These are phyloP conservation scores for Coemansia sp. DNA, from an alignment of 192 early-diverging fungal genomes.

Conservation along the genomic window DNA sequence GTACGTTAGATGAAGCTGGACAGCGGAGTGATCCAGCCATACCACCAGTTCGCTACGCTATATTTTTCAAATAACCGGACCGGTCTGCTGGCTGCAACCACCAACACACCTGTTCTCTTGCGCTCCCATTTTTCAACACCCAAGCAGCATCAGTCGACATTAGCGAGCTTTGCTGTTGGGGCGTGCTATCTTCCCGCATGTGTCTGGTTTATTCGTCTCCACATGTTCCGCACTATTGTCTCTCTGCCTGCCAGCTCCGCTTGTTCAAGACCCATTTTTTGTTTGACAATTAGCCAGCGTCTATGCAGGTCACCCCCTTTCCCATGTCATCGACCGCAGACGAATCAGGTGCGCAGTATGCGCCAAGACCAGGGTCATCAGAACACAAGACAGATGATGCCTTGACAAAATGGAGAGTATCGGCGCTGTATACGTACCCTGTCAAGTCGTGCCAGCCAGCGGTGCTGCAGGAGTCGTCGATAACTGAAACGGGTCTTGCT, in stretches of 20 bases:
- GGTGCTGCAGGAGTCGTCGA: slow-evolving; percentile 3
- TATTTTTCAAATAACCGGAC: too few relatives aligned
- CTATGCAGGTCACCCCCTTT: background rate
- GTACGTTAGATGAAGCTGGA: too few relatives aligned
- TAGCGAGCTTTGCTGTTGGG: too few relatives aligned
- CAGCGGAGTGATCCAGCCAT: too few relatives aligned
- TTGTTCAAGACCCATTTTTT: slow-evolving; percentile 1
- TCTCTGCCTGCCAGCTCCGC: background rate
- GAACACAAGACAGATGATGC: background rate
- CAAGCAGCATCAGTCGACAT: too few relatives aligned
- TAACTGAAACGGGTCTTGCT: slow-evolving; percentile 29
- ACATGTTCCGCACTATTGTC: background rate
- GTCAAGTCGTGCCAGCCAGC: slow-evolving; percentile 45
- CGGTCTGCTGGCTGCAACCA: too few relatives aligned
- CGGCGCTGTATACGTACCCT: slow-evolving; percentile 43
- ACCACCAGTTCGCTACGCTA: too few relatives aligned
- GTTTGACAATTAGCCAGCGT: too few relatives aligned
- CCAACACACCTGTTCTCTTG: too few relatives aligned
- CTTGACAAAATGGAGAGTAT: slow-evolving; percentile 17
- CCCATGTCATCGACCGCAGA: background rate
- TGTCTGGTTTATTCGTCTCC: too few relatives aligned
- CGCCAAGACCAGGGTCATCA: background rate
- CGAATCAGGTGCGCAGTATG: background rate
- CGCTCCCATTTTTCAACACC: too few relatives aligned
- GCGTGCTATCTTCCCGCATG: too few relatives aligned